Evolutionary conservation across 192 early-diverging fungal genomes (phyloP).

Genomic region (Coemansia sp.): DNA sequence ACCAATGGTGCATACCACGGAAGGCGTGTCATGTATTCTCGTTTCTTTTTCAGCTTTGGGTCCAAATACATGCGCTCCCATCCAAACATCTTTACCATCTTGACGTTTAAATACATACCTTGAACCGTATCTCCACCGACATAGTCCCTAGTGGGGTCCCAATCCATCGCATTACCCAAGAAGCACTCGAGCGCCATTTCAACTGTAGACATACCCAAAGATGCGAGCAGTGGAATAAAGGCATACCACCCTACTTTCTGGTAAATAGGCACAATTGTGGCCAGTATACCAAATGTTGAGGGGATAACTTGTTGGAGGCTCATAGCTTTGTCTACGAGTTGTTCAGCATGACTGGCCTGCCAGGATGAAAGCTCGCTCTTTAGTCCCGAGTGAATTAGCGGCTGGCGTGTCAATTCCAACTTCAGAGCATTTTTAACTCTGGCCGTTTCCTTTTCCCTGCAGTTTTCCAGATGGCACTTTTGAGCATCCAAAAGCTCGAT

Average conservation of each 20-base stretch:
- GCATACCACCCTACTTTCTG: neutral
- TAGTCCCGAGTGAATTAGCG: neutral
- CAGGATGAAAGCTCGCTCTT: neutral
- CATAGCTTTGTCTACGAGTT: neutral
- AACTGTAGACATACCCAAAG: neutral
- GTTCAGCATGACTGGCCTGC: neutral
- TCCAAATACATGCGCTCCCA: slow-evolving; percentile 6
- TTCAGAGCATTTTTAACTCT: neutral
- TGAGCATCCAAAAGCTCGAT: neutral
- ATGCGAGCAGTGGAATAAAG: neutral
- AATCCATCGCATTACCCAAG: neutral
- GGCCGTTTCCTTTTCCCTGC: neutral
- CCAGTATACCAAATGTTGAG: neutral
- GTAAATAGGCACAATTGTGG: neutral
- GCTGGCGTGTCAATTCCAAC: neutral
- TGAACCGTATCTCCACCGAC: neutral
- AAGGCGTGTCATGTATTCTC: neutral
- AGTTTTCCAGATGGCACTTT: neutral
- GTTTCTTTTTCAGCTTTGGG: neutral
- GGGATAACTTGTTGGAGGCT: neutral
- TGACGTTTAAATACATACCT: neutral
- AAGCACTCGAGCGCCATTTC: neutral
- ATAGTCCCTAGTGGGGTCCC: neutral
- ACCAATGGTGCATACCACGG: slow-evolving; percentile 6
- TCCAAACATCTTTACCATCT: slow-evolving; percentile 6